A percentile compares a stretch with the other conserved stretches of the same genome.
These are phyloP conservation scores for Lactarius trivialis DNA, from an alignment of 768 basidiomycete species.

Conservation along the genomic window DNA sequence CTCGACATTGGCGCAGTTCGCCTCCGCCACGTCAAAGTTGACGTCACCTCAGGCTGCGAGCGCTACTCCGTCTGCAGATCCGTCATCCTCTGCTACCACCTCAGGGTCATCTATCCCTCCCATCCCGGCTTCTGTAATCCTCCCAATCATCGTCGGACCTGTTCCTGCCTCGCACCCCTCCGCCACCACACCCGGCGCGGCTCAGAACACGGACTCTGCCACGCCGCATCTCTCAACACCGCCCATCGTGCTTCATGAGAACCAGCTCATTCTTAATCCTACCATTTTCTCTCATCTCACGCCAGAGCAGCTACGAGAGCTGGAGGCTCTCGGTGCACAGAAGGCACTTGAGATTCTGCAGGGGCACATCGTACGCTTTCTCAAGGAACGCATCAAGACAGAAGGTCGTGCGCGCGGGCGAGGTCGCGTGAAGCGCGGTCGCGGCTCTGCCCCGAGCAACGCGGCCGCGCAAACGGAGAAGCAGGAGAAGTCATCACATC, in stretches of 20 bases:
- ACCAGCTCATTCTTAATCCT: conserved; percentile 79
- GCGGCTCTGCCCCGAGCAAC: conserved; percentile 16
- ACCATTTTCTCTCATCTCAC: conserved; percentile 76
- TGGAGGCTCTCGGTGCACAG: conserved; percentile 76
- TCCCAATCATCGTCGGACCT: conserved; percentile 73
- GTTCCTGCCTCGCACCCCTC: conserved; percentile 58
- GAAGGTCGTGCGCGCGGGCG: conserved; percentile 29
- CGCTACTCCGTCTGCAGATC: not conserved
- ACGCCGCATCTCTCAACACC: conserved; percentile 36
- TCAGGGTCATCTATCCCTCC: conserved; percentile 21
- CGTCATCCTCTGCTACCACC: conserved; percentile 6
- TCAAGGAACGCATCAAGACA: conserved; percentile 65
- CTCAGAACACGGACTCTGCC: conserved; percentile 33
- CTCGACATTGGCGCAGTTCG: not conserved
- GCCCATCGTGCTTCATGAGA: conserved; percentile 79
- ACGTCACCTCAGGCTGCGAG: not conserved
- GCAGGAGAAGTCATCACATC: conserved; percentile 7
- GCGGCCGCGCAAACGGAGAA: conserved; percentile 3
- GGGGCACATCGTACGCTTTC: conserved; percentile 74
- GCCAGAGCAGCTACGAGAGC: conserved; percentile 60
- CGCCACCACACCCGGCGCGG: conserved; percentile 41
- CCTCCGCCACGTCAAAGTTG: conserved; percentile 24
- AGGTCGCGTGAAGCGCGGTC: conserved; percentile 23
- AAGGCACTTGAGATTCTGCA: conserved; percentile 78
- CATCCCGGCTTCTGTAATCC: conserved; percentile 44